phyloP scores from a whole-genome alignment of 1,284 basidiomycete genomes.

The Coniophora puteana region DNA sequence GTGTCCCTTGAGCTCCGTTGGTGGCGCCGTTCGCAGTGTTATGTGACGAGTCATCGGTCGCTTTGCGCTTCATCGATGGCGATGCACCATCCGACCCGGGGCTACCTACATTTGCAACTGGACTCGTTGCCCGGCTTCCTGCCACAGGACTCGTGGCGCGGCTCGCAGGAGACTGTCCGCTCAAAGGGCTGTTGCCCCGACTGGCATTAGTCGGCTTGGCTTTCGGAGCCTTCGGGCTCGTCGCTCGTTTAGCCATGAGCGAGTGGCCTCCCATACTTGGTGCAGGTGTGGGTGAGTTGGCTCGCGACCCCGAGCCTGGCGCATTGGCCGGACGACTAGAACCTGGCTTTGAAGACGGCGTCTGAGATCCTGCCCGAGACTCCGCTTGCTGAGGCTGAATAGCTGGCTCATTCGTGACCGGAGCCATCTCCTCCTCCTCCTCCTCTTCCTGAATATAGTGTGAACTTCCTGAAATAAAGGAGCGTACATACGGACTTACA shows the following conservation, averaged over 20 bases:
- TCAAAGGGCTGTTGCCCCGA: conserved; percentile 53
- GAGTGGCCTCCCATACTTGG: conserved; percentile 64
- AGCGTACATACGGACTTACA: conserved; percentile 37
- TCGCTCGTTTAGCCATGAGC: conserved; percentile 78
- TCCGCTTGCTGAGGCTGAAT: conserved; percentile 42
- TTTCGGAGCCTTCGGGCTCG: conserved; percentile 68
- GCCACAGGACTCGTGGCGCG: conserved; percentile 38
- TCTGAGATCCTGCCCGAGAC: conserved; percentile 29
- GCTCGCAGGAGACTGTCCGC: conserved; percentile 40
- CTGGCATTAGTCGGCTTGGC: conserved; percentile 43
- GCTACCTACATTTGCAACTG: conserved; percentile 29
- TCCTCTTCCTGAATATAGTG: conserved; percentile 51
- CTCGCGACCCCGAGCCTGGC: conserved; percentile 40
- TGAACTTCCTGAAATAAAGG: conserved; percentile 3
- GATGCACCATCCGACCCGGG: conserved; percentile 20
- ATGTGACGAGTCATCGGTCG: conserved; percentile 41
- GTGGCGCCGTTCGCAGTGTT: conserved; percentile 23
- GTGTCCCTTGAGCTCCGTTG: conserved; percentile 28
- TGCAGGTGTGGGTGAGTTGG: conserved; percentile 52
- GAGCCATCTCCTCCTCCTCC: conserved; percentile 54
- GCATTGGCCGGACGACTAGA: conserved; percentile 29
- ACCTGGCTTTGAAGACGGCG: conserved; percentile 26
- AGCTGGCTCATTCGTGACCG: conserved; percentile 51
- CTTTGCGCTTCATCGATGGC: conserved; percentile 62
- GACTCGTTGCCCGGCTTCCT: conserved; percentile 45